Evolutionary conservation across 208 protist genomes (phyloP).

Genomic region (Borovskyia barvae): DNA sequence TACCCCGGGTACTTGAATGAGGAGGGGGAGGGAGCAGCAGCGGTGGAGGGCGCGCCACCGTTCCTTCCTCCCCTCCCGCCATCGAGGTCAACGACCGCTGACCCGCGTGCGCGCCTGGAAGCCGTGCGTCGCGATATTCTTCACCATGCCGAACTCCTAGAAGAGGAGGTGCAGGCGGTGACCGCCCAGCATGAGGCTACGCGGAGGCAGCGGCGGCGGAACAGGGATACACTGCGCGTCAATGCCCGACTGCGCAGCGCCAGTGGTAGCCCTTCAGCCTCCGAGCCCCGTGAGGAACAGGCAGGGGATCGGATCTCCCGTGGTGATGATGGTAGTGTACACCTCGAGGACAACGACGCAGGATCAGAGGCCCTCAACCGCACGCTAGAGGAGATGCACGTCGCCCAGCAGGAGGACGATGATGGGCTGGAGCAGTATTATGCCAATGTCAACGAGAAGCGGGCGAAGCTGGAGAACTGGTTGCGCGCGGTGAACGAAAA

Average conservation of each 20-base stretch:
- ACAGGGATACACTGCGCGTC: conserved; percentile 18
- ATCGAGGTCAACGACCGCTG: not conserved
- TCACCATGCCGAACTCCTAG: conserved; percentile 8
- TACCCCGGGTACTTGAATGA: not conserved
- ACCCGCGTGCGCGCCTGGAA: conserved; percentile 12
- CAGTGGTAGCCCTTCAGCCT: conserved; percentile 1
- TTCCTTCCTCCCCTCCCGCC: not conserved
- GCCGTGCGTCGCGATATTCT: conserved; percentile 17
- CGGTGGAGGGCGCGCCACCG: not conserved
- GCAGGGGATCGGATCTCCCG: not conserved
- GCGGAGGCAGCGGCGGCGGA: conserved; percentile 18
- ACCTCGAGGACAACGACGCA: not conserved
- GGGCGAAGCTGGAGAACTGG: conserved; percentile 11
- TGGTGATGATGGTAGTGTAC: not conserved
- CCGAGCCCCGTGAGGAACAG: not conserved
- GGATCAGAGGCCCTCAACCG: conserved; percentile 7
- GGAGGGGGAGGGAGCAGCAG: not conserved
- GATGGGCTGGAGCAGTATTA: conserved; percentile 21
- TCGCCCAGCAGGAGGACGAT: conserved; percentile 26
- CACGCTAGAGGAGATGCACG: conserved; percentile 18
- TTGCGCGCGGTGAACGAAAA: conserved; percentile 18
- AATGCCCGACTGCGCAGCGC: conserved; percentile 12
- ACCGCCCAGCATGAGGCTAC: conserved; percentile 19
- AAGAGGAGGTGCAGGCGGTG: conserved; percentile 18
- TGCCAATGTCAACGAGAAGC: conserved; percentile 20